Base-by-base conservation (phyloP, 768 basidiomycete species). In the Amyloporia xantha region DNA sequence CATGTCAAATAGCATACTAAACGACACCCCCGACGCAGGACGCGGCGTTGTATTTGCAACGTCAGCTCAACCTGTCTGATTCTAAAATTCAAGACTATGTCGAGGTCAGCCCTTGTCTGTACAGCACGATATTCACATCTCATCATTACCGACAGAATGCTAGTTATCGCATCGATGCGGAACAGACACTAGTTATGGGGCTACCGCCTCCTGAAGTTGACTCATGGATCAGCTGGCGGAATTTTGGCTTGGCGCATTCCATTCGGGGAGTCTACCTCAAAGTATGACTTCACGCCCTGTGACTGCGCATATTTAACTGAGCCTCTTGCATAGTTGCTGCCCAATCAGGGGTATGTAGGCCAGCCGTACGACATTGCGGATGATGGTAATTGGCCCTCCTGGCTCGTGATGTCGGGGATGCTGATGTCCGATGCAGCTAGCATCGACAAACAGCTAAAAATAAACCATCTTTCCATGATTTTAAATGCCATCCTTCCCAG, bases 251-350 rank as follows among this genome's bases (percentile, higher is more conserved):
- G 17, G 71, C 72, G 0, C 65, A 71, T 44, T 74, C 68, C 4
- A 51, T 76, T 5, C 59, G 70, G 0, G 59, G 58, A 27, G 54
- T 62, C 11, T 68, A 69, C 45, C 56, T 75, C n/a, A 55, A 61
- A 38, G 75, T 73, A 52, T n/a, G n/a, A n/a, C n/a, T n/a, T n/a
- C n/a, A n/a, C n/a, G n/a, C n/a, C n/a, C n/a, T n/a, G n/a, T n/a
- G n/a, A n/a, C n/a, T n/a, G n/a, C n/a, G n/a, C n/a, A n/a, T n/a
- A n/a, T n/a, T n/a, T n/a, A n/a, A n/a, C n/a, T n/a, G n/a, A n/a
- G n/a, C n/a, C n/a, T n/a, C n/a, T n/a, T n/a, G n/a, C 24, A 23
- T 17, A 76, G 75, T 69, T 75, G 62, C 57, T 76, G 28, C 74
- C 75, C 1, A 73, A 71, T 44, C 48, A 58, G 35, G 71, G 72